Evolutionary conservation across 2,329 filamentous ascomycete species (phyloP).

Genomic region (Ascochyta pisi): DNA sequence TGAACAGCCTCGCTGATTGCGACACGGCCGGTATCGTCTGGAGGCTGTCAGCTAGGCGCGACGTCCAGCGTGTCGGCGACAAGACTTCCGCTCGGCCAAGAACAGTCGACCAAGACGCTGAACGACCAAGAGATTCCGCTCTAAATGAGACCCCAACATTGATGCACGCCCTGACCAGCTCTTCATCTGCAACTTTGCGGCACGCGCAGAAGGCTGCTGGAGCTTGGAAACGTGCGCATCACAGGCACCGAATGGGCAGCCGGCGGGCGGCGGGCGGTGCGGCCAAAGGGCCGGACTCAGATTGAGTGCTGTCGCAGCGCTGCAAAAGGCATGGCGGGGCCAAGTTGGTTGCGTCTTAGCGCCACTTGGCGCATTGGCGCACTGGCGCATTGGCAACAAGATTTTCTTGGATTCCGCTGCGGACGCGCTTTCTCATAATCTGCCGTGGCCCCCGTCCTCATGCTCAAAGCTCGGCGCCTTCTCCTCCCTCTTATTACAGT

Average conservation of each 20-base stretch:
- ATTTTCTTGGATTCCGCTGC: slow-evolving; percentile 15
- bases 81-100: slow-evolving; percentile 17
- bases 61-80: slow-evolving; percentile 13
- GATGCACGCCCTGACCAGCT: slow-evolving; percentile 13
- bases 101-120: slow-evolving; percentile 5
- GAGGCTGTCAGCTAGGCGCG: slow-evolving; percentile 4
- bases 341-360: slow-evolving; percentile 2
- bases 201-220: slow-evolving; percentile 6
- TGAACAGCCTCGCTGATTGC: slow-evolving; percentile 14
- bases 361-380: slow-evolving; percentile 1
- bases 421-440: slow-evolving; percentile 16
- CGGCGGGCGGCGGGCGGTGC: slow-evolving; percentile 2
- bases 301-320: slow-evolving; percentile 5
- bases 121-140: slow-evolving; percentile 14
- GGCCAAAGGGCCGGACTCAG: slow-evolving; percentile 11
- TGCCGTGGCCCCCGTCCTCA: slow-evolving; percentile 13
- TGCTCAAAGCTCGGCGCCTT: slow-evolving; percentile 18
- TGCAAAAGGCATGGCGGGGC: slow-evolving; percentile 1
- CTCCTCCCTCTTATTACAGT: slow-evolving; percentile 14
- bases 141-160: slow-evolving; percentile 8
- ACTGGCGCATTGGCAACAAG: not conserved
- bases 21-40: slow-evolving; percentile 11
- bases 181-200: slow-evolving; percentile 6
- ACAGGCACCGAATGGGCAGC: slow-evolving; percentile 10
- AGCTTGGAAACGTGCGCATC: slow-evolving; percentile 15